Evolutionary conservation across 345 rosid genomes (phyloP).

Genomic region (Atalantia buxifolia): DNA sequence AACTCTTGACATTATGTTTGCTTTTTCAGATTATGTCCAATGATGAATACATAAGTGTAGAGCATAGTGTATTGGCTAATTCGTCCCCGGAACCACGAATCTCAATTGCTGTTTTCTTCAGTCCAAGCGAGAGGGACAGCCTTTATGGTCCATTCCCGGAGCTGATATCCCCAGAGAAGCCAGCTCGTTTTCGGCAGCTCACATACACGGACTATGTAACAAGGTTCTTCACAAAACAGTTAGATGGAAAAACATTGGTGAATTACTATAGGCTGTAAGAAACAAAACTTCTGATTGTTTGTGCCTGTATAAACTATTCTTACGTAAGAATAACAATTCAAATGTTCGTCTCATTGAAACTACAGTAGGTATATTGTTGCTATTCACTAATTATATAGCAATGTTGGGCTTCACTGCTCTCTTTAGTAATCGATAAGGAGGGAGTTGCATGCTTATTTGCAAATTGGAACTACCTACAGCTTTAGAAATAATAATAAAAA

Average conservation of each 20-base stretch:
- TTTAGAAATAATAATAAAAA: no score
- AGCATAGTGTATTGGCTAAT: slow-evolving; percentile 50
- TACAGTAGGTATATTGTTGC: not conserved
- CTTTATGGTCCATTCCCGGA: slow-evolving; percentile 39
- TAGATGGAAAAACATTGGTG: slow-evolving; percentile 38
- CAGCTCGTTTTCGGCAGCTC: slow-evolving; percentile 32
- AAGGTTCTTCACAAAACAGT: slow-evolving; percentile 41
- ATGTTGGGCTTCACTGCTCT: not conserved
- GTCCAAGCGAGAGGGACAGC: slow-evolving; percentile 24
- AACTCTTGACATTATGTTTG: not conserved
- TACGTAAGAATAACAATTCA: not conserved
- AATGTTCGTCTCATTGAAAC: not conserved
- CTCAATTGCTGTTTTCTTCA: slow-evolving; percentile 41
- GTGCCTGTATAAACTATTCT: not conserved
- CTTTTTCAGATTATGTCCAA: slow-evolving; percentile 13
- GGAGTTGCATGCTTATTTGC: not conserved
- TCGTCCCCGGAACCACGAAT: slow-evolving; percentile 27
- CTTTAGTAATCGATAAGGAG: not conserved
- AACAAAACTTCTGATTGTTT: not conserved
- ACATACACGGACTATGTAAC: slow-evolving; percentile 21
- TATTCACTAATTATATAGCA: not conserved
- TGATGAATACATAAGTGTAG: slow-evolving; percentile 44
- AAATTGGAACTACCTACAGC: not conserved
- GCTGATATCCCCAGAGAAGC: slow-evolving; percentile 36
- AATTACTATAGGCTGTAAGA: slow-evolving; percentile 21